Base-by-base conservation (phyloP, 352 stramenopile genomes). In the Pythium pyrilobum region DNA sequence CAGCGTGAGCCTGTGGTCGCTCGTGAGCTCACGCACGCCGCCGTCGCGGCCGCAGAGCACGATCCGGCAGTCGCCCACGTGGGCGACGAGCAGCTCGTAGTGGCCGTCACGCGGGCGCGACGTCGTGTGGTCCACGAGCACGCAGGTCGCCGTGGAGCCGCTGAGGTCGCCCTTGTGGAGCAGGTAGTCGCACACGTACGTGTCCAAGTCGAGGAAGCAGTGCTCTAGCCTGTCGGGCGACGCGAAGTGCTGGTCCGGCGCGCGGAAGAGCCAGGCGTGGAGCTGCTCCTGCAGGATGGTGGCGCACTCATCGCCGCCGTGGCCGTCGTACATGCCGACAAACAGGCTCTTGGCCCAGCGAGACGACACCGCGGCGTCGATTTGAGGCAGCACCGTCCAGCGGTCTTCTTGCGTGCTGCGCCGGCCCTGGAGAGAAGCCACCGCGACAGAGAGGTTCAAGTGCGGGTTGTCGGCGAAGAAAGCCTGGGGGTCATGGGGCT, bases 241-340 rank as follows among this genome's bases (percentile, higher is more conserved):
- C 27, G 54, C 51, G n/a, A 63, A 62, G 34, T 61, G 39, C 15
- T 52, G 50, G 52, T 81, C 67, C 0, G 49, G 56, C 4, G 66
- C 63, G 4, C 59, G 62, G 24, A 88, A 80, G 20, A 95, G 67
- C 67, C 71, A 84, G 33, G 52, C 57, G 49, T 95, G 85, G 27
- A 96, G 67, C 43, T 87, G 73, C 4, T 90, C 73, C 37, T 84
- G 75, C 6, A 96, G 69, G 41, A 89, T 87, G 27, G 67, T 77
- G 13, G 81, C 72, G 40, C 75, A 87, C 28, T 83, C 78, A 15
- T 89, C 74, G 8, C 86, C 87, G 1, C 77, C 77, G 21, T 96
- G 87, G 21, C 86, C 86, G 46, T 96, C 86, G 64, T 91, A 96
- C 20, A 96, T 38, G 0, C 76, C 87, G 15, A 89, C 64, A 45